A percentile compares a stretch with the other conserved stretches of the same genome.
phyloP scores from a whole-genome alignment of 2,329 filamentous ascomycete species.

The Penicillium sp. region DNA sequence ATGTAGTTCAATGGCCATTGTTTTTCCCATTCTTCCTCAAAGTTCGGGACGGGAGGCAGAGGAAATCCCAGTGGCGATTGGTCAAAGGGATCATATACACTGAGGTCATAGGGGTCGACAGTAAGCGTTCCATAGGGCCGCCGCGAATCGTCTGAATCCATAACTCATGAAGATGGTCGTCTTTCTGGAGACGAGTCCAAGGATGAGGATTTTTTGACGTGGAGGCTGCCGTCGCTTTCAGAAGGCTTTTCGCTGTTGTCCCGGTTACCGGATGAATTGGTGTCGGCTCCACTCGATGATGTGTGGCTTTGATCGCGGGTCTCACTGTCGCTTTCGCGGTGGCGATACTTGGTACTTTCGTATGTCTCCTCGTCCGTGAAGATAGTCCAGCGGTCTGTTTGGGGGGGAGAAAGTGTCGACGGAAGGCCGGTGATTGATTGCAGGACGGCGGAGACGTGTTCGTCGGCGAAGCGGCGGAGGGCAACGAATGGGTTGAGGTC shows the following conservation, averaged over 20 bases:
- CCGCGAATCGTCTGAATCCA: constrained; percentile 23
- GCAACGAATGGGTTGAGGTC: constrained; percentile 52
- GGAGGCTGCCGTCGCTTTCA: neutral
- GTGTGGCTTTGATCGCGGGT: constrained; percentile 7
- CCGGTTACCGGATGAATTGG: constrained; percentile 4
- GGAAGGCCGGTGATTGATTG: constrained; percentile 47
- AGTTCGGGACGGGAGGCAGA: constrained; percentile 22
- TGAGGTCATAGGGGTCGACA: constrained; percentile 22
- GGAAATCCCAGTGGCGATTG: neutral
- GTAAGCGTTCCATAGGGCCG: constrained; percentile 8
- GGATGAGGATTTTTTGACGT: neutral
- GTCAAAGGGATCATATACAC: constrained; percentile 28
- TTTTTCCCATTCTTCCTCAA: constrained; percentile 27
- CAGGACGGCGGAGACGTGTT: constrained; percentile 51
- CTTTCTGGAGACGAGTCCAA: constrained; percentile 13
- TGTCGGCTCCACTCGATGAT: constrained; percentile 4
- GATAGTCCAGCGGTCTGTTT: constrained; percentile 31
- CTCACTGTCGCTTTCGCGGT: constrained; percentile 8
- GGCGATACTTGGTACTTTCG: constrained; percentile 14
- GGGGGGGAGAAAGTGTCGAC: constrained; percentile 28
- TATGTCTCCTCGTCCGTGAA: constrained; percentile 29
- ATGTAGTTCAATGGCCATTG: constrained; percentile 40
- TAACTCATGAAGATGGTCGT: too few species aligned
- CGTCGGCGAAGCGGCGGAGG: constrained; percentile 57
- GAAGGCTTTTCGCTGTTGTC: constrained; percentile 3